Evolutionary conservation across 1,139 yeast species (phyloP).

Genomic region (Yamadazyma dendronema): DNA sequence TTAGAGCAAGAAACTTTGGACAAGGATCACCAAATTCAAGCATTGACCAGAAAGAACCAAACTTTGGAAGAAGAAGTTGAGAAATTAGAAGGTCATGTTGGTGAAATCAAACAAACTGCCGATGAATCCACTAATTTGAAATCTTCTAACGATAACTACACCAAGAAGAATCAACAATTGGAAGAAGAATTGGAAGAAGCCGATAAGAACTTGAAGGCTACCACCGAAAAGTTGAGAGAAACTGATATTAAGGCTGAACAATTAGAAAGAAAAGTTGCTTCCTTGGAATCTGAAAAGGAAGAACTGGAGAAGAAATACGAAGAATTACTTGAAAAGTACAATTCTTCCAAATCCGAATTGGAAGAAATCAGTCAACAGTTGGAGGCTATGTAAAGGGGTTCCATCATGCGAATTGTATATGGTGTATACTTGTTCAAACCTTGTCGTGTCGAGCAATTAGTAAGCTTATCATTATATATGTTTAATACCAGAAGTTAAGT

Average conservation of each 20-base stretch:
- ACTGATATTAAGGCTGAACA: conserved; percentile 97
- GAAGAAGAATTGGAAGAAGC: conserved; percentile 94
- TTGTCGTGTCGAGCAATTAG: not conserved
- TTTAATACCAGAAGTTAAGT: not conserved
- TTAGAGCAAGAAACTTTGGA: conserved; percentile 89
- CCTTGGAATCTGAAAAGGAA: conserved; percentile 90
- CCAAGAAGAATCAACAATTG: conserved; percentile 87
- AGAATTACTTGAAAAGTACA: conserved; percentile 79
- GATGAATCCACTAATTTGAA: conserved; percentile 91
- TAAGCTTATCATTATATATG: not conserved
- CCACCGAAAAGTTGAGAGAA: conserved; percentile 92
- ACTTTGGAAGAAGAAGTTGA: conserved; percentile 90
- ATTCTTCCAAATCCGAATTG: conserved; percentile 83
- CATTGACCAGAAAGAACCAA: conserved; percentile 89
- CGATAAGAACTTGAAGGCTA: conserved; percentile 87
- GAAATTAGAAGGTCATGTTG: conserved; percentile 76
- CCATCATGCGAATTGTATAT: not conserved
- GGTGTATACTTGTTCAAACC: not conserved
- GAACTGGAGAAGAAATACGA: conserved; percentile 90
- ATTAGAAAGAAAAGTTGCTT: conserved; percentile 90
- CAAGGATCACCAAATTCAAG: conserved; percentile 92
- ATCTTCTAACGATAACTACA: conserved; percentile 84
- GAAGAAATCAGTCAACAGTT: conserved; percentile 93
- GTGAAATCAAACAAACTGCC: conserved; percentile 82
- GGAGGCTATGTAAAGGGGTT: conserved; percentile 65